Percentiles rank a stretch among this genome's conserved stretches.
Evolutionary conservation across 1,284 basidiomycete genomes (phyloP).

Genomic region (Ceratobasidium papillatum): DNA sequence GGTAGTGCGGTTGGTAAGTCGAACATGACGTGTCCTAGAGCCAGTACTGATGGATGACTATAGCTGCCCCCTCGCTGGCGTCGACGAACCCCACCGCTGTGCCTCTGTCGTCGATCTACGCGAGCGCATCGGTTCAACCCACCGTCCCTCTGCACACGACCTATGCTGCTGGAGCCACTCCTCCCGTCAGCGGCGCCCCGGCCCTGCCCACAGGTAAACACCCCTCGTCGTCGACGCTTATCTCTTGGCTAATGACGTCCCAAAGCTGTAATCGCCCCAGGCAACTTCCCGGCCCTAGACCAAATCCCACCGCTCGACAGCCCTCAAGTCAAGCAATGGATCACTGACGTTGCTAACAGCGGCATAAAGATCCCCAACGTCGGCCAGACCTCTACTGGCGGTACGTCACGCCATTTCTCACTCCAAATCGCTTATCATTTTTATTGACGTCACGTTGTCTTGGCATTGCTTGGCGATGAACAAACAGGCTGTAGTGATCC

Average conservation of each 20-base stretch:
- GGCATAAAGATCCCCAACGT: conserved; percentile 75
- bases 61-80: conserved; percentile 28
- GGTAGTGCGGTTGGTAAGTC: neutral
- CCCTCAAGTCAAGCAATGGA: conserved; percentile 74
- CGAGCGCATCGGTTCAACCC: conserved; percentile 68
- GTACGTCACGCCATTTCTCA: neutral
- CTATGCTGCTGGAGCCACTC: conserved; percentile 65
- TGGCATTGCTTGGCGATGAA: conserved; percentile 27
- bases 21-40: neutral
- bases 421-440: neutral
- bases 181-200: conserved; percentile 71
- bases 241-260: conserved; percentile 29
- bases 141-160: conserved; percentile 63
- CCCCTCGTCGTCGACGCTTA: conserved; percentile 5
- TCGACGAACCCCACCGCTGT: conserved; percentile 39
- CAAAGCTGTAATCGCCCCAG: conserved; percentile 59
- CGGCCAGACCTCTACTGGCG: conserved; percentile 56
- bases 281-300: conserved; percentile 75
- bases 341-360: conserved; percentile 64
- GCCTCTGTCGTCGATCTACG: conserved; percentile 58
- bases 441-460: conserved; percentile 2
- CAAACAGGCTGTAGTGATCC: conserved; percentile 65
- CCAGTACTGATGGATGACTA: neutral
- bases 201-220: conserved; percentile 68
- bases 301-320: conserved; percentile 68